Base-by-base conservation (phyloP, 441 rosid genomes). In the Eugenia klotzschiana region DNA sequence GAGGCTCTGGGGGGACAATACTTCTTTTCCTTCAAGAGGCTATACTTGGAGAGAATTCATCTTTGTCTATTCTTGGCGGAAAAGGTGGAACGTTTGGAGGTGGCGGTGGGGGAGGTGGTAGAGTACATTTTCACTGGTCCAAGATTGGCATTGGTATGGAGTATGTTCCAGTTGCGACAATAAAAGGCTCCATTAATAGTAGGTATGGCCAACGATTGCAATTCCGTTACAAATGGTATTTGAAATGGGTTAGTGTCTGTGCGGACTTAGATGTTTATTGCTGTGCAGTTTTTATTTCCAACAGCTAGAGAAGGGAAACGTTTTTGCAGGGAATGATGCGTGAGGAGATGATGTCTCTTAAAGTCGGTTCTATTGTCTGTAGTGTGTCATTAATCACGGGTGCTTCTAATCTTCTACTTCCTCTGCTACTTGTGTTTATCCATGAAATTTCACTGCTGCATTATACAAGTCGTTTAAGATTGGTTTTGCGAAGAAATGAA, bases 81-180 rank as follows among this genome's bases (percentile, higher is more conserved):
- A 90, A 89, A 83, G 99, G 99, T 80, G 93, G 98, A 49, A 92
- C 89, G 73, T 92, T 88, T 82, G 99, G 99, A 25, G 99, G 98
- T 46, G 99, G 99, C 27, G 99, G 99, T 1, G 99, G 99, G 54
- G 99, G 99, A 27, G 98, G 99, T 80, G 99, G 99, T 79, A 94
- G 99, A 88, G 93, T 94, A 90, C 99, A 97, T 91, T 97, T 97
- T 89, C 98, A 97, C 87, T 97, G 99, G 99, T 93, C 92, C 86
- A 93, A 91, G 85, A 90, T 94, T 87, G 94, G 91, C 69, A 84
- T 83, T 64, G 98, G 98, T 73, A 88, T 88, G 80, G 98, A 94
- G 85, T 97, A 95, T 88, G 86, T 89, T 87, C 97, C 99, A 79
- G 90, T 94, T 89, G 98, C 98, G 85, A 87, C 88, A 79, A 81